These are phyloP conservation scores for Psilocybe mexicana DNA, from an alignment of 1,284 basidiomycete species.

Conservation along the genomic window DNA sequence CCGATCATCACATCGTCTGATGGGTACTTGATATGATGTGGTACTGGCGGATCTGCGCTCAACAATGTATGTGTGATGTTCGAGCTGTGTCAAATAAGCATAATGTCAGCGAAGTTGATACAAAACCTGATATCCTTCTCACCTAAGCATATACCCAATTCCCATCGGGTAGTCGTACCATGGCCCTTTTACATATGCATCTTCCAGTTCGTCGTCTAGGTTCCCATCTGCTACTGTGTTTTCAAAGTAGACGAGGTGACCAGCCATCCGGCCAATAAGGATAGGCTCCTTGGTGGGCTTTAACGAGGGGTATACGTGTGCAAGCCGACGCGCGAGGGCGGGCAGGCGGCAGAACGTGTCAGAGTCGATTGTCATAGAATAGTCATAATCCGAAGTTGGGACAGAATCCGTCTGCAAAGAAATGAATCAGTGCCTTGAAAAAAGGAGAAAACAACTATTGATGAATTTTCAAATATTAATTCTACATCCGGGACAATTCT, in stretches of 20 bases:
- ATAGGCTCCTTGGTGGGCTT: slow-evolving; percentile 4
- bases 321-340: neutral
- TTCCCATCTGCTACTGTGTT: slow-evolving; percentile 8
- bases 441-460: neutral
- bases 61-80: neutral
- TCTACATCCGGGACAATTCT: too few species aligned
- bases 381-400: slow-evolving; percentile 5
- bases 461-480: too few species aligned
- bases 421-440: neutral
- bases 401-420: slow-evolving; percentile 2
- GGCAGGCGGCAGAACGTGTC: slow-evolving; percentile 11
- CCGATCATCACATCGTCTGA: slow-evolving; percentile 5
- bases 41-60: neutral
- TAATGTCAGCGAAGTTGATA: neutral
- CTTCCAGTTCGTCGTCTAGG: neutral
- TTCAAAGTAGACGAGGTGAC: neutral
- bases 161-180: slow-evolving; percentile 9
- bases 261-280: slow-evolving; percentile 6
- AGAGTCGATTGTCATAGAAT: slow-evolving; percentile 12
- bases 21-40: slow-evolving; percentile 4
- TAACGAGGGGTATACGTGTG: neutral
- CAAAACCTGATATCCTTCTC: neutral
- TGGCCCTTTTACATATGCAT: slow-evolving; percentile 1
- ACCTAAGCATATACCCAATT: slow-evolving; percentile 13
- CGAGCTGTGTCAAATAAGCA: neutral